Percentiles rank a stretch among this genome's conserved stretches.
Evolutionary conservation across 331 rosid genomes (phyloP).

Genomic region (Malus hybrid): DNA sequence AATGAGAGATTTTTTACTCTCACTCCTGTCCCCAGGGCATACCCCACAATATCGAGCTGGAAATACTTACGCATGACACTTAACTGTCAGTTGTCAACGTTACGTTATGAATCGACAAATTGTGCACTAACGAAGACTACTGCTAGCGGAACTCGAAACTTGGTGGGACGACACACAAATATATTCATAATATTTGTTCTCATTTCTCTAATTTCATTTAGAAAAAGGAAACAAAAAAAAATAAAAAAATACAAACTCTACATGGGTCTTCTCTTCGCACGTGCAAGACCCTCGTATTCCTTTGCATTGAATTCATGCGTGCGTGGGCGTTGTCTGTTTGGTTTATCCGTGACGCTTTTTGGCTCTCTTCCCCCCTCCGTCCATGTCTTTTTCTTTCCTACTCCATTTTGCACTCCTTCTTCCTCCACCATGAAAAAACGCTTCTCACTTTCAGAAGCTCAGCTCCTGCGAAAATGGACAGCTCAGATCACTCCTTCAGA

Average conservation of each 20-base stretch:
- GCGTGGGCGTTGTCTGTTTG: conserved; percentile 3
- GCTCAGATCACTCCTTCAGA: conserved; percentile 12
- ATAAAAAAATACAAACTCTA: too few relatives aligned
- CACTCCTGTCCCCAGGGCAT: too few relatives aligned
- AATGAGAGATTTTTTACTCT: too few relatives aligned
- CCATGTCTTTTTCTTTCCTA: neutral
- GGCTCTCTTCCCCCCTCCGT: neutral
- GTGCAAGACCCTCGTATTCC: conserved; percentile 4
- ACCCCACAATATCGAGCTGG: too few relatives aligned
- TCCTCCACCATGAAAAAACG: neutral
- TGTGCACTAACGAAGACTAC: fast-evolving
- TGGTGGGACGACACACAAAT: too few relatives aligned
- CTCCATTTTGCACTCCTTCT: neutral
- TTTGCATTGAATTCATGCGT: neutral
- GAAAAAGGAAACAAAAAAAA: too few relatives aligned
- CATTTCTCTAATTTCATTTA: too few relatives aligned
- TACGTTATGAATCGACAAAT: too few relatives aligned
- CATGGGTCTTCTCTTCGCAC: conserved; percentile 8
- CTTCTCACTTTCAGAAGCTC: conserved; percentile 1
- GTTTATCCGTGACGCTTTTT: conserved; percentile 34
- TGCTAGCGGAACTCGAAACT: fast-evolving
- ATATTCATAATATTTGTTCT: too few relatives aligned
- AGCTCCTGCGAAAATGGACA: neutral
- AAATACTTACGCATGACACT: fast-evolving
- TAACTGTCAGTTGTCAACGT: fast-evolving